Conservation (phyloP, 164 flowering plant species). For the Vitis labrusca region DNA sequence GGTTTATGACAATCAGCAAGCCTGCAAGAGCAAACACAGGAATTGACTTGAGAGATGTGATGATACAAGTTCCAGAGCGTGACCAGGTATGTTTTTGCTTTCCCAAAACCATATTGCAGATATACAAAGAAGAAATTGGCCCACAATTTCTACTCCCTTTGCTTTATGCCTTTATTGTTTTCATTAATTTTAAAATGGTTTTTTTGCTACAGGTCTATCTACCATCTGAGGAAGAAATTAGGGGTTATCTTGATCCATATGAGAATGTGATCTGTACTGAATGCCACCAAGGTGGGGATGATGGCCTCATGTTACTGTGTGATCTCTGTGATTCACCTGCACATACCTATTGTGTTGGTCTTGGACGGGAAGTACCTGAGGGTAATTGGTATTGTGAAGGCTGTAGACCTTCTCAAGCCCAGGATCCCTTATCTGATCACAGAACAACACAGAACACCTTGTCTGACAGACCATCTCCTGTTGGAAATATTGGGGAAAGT, state of each 20-base stretch:
- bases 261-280: constrained; percentile 84
- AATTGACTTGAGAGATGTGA: constrained; percentile 55
- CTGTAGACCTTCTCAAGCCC: constrained; percentile 60
- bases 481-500: constrained; percentile 31
- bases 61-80: constrained; percentile 73
- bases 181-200: background rate
- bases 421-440: constrained; percentile 33
- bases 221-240: constrained; percentile 94
- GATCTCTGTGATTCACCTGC: constrained; percentile 98
- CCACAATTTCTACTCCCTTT: background rate
- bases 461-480: constrained; percentile 30
- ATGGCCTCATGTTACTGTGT: constrained; percentile 88
- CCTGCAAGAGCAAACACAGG: constrained; percentile 52
- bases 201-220: constrained; percentile 73
- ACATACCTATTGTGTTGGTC: constrained; percentile 98
- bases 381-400: constrained; percentile 98
- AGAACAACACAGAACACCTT: constrained; percentile 27
- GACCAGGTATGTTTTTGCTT: constrained; percentile 67
- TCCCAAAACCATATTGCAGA: background rate
- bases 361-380: constrained; percentile 90
- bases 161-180: background rate
- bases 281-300: constrained; percentile 93
- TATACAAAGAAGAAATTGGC: background rate
- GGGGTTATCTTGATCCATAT: constrained; percentile 87
- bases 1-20: constrained; percentile 73